These are phyloP conservation scores for Psidium guajava DNA, from an alignment of 345 rosid genomes.

Conservation along the genomic window DNA sequence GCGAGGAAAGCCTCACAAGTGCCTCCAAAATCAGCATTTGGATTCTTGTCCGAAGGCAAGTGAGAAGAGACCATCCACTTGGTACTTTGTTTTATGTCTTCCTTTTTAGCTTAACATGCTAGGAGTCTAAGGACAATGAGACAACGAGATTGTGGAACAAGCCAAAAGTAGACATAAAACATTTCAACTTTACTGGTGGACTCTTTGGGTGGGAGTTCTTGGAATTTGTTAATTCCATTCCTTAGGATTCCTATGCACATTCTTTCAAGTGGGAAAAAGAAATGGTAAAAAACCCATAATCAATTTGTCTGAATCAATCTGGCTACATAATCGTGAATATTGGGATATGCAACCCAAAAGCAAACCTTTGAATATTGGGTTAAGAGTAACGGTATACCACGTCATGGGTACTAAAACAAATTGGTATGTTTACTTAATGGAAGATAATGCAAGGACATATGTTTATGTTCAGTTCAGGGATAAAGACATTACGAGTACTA, in stretches of 20 bases:
- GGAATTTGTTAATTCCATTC: not conserved
- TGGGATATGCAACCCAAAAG: not conserved
- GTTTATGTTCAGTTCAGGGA: not conserved
- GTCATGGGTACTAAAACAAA: not conserved
- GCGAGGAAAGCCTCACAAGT: slow-evolving; percentile 16
- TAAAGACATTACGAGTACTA: too few relatives aligned
- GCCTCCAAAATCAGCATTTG: slow-evolving; percentile 31
- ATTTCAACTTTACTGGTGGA: not conserved
- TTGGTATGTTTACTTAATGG: not conserved
- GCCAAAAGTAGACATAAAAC: not conserved
- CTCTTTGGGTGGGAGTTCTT: not conserved
- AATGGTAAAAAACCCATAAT: too few relatives aligned
- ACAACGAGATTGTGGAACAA: not conserved
- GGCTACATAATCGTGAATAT: not conserved
- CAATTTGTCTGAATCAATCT: not conserved
- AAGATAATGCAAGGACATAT: not conserved
- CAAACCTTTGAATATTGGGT: not conserved
- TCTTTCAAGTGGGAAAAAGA: not conserved
- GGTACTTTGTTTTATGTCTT: not conserved
- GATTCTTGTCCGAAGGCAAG: not conserved
- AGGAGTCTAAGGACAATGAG: not conserved
- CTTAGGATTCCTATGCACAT: not conserved
- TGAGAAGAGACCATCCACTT: not conserved
- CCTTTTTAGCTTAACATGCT: not conserved
- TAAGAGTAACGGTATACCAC: not conserved